Base-by-base conservation (phyloP, 176 grass and related monocot genomes). In the Dendrocalamus sinicus region DNA sequence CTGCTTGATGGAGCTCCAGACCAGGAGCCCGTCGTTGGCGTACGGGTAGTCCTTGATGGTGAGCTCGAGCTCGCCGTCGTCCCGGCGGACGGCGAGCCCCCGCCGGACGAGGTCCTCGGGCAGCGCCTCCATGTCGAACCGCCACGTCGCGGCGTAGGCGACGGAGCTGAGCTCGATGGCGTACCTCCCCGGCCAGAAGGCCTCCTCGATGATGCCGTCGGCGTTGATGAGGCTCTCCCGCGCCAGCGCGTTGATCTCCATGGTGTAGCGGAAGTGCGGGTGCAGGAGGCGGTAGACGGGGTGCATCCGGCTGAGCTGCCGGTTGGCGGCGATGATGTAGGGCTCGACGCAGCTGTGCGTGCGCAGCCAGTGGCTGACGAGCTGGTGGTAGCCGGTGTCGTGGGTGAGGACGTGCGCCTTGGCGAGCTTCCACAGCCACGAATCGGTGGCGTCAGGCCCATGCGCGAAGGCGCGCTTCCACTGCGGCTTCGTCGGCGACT, bases 261-360 rank as follows among this genome's bases (percentile, higher is more conserved):
- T 91, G 13, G 96, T 98, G 90, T 92, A 98, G 17, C 93, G 88
- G 88, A 98, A 95, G 83, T 95, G 91, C 30, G 96, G 96, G 74
- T 95, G 93, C 58, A 98, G 86, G 30, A 98, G 80, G 26, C 92
- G 90, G 80, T 93, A 86, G 22, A 98, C 70, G 1, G 96, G 96
- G 77, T 98, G 96, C 86, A 98, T 92, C 35, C 73, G 81, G 77
- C 96, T 98, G 4, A 98, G 87, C 72, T 91, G 96, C 69, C 96
- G 88, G 85, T 98, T 93, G 6, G 91, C 72, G 0, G 96, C 96
- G 76, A 98, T 88, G 84, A 95, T 89, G 89, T 98, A 98, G 1
- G 96, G 91, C 82, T 98, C 96, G 0, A 88, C 85, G 91, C 91
- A 81, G 89, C 76, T 37, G 80, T 98, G 96, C 32, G 93, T 98